Evolutionary conservation across 2,329 filamentous ascomycete species (phyloP), one percentile per base, ranked within the genome.

Genomic region (Helicocarpus griseus): DNA sequence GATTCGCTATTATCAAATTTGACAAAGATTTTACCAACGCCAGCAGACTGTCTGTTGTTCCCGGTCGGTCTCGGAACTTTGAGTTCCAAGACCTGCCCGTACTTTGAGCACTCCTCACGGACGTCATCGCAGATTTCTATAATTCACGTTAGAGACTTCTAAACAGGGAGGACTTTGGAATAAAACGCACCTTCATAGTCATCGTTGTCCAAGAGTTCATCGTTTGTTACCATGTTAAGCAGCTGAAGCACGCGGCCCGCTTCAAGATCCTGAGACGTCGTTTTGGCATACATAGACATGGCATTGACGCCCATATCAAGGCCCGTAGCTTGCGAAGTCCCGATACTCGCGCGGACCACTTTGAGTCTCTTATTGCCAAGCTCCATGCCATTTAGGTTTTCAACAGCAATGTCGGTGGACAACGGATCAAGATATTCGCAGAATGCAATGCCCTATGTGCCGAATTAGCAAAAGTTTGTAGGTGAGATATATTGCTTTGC

Each of bases 201-300:
- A 33, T 97, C 90, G 48, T 83, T 84, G 65, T 97, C 90, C 71
- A 96, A 82, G 22, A 98, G 75, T 70, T 98, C 93, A 61, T 98
- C 93, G 0, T 89, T 79, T 0, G 93, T 98, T 33, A 98, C 91
- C 93, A 98, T 98, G 74, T 98, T 98, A 64, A 98, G 80, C 55
- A 98, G 75, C 71, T 95, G 91, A 54, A 98, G 69, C 14, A 98
- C 91, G 51, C 87, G 81, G 58, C 87, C 87, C 54, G 85, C 82
- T 60, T 95, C 89, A 31, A 86, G 76, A 54, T 90, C 86, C 51
- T 79, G 79, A 35, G 87, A 86, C 2, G 84, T 88, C 19, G 93
- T 95, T 53, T 91, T 90, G 35, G 93, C 93, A 61, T 98, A 86
- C 80, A 96, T 89, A 48, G 90, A 95, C 83, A 98, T 97, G 56